Percentiles rank a stretch among this genome's conserved stretches.
phyloP scores from a whole-genome alignment of 768 basidiomycete species.

The Serendipita sp. region DNA sequence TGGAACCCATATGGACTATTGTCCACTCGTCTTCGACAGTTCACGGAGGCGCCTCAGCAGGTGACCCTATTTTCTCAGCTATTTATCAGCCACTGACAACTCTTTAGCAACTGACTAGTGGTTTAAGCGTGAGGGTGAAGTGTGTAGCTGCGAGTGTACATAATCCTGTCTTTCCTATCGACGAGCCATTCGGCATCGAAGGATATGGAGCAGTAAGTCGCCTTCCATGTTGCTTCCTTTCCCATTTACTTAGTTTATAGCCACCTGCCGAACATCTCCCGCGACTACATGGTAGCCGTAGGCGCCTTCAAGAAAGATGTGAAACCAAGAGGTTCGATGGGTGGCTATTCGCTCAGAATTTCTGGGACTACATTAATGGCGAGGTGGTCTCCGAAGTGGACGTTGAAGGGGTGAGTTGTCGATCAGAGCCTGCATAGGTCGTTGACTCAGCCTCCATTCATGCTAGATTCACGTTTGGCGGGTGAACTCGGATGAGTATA shows the following conservation, averaged over 20 bases:
- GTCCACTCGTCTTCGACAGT: background rate
- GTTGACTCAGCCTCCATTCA: background rate
- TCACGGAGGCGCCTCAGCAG: background rate
- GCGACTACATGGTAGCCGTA: background rate
- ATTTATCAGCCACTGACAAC: background rate
- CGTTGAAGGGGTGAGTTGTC: background rate
- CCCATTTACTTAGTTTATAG: background rate
- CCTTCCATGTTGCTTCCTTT: background rate
- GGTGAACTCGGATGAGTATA: background rate
- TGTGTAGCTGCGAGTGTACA: background rate
- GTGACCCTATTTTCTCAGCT: background rate
- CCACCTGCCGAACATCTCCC: background rate
- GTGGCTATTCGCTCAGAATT: background rate
- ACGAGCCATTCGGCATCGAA: background rate
- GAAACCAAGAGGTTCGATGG: background rate
- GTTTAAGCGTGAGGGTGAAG: background rate
- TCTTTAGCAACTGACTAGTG: background rate
- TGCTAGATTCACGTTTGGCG: background rate
- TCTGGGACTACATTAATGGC: background rate
- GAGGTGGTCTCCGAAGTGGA: background rate
- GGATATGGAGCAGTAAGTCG: background rate
- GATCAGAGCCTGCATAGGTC: background rate
- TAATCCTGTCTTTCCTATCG: background rate
- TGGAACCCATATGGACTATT: background rate
- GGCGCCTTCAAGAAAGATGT: background rate